These are phyloP conservation scores for Salix dunnii DNA, from an alignment of 345 rosid genomes.

Conservation along the genomic window DNA sequence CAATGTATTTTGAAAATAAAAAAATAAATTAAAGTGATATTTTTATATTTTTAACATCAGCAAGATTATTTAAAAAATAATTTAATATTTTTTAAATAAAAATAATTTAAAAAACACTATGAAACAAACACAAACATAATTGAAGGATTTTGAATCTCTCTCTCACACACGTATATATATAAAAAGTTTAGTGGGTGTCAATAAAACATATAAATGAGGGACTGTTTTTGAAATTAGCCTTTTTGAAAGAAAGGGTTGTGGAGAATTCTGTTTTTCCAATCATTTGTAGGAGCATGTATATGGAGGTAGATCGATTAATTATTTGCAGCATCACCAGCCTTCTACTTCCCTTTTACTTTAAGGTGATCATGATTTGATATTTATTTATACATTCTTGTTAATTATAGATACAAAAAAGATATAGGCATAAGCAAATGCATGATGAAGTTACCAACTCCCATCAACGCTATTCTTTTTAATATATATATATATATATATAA, in stretches of 20 bases:
- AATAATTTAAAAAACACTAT: too few relatives aligned
- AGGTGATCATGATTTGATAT: neutral
- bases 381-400: neutral
- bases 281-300: neutral
- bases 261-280: neutral
- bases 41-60: too few relatives aligned
- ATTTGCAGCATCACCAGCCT: neutral
- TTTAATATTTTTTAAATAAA: too few relatives aligned
- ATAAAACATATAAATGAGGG: neutral
- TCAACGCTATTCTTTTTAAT: neutral
- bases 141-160: neutral
- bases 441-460: neutral
- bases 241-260: neutral
- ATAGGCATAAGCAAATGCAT: neutral
- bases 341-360: slow-evolving; percentile 1
- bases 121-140: too few relatives aligned
- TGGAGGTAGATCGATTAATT: neutral
- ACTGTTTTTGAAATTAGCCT: neutral
- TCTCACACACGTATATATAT: too few relatives aligned
- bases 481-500: too few relatives aligned
- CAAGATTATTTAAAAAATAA: too few relatives aligned
- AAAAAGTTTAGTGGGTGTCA: neutral
- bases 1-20: too few relatives aligned
- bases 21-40: too few relatives aligned
- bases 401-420: neutral